Base-by-base conservation (phyloP, 2,329 filamentous ascomycete genomes). In the Plectosphaerella cucumerina region DNA sequence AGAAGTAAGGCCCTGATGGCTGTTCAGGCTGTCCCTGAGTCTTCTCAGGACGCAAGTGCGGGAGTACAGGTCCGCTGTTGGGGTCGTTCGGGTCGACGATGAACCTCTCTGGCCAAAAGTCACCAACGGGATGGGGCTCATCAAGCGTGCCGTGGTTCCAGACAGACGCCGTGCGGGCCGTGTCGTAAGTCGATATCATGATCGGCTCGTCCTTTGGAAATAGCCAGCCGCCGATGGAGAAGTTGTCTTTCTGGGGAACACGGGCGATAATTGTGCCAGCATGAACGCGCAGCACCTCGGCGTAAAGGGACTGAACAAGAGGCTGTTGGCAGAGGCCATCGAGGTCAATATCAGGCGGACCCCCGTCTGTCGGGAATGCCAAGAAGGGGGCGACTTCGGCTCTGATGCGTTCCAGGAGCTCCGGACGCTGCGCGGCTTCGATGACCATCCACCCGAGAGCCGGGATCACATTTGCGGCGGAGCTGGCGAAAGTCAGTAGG, bases 241-340 rank as follows among this genome's bases (percentile, higher is more conserved):
- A 60, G 12, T 61, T 58, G 0, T 50, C 43, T 0, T 53, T 34
- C 5, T 54, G 44, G 0, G 62, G 50, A 5, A 55, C 51, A 18
- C 65, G 56, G 0, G 57, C 55, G 9, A 65, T 48, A 2, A 59
- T 52, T 1, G 55, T 55, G 1, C 55, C 57, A 12, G 58, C 52
- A 8, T 56, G 56, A 1, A 71, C 47, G 1, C 70, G 64, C 0
- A 71, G 56, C 0, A 62, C 61, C 43, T 72, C 69, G 8, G 60
- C 60, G 31, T 66, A 71, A 2, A 70, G 61, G 0, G 70, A 66
- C 41, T 65, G 68, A 5, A 71, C 53, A 0, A 71, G 50, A 1
- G 64, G 60, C 0, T 55, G 56, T 0, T 58, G 50, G 1, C 57
- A 55, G 0, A 70, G 58, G 1, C 35, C 53, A 1, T 60, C 53